Conservation (phyloP, 345 rosid species). For the Viola odorata region DNA sequence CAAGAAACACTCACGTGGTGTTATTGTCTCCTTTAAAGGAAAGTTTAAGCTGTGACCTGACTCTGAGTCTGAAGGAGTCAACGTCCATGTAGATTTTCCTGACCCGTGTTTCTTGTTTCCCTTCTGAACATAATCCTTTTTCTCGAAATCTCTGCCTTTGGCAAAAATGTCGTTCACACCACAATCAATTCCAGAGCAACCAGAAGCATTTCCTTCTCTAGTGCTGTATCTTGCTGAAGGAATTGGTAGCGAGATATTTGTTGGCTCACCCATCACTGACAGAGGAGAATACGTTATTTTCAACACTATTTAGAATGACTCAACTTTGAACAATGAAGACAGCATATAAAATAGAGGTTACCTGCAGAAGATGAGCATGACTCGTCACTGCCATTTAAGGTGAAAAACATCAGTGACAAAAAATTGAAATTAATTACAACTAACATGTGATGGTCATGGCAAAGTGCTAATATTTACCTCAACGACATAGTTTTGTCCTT, state of each 20-base stretch:
- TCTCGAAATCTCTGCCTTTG: conserved; percentile 21
- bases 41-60: conserved; percentile 20
- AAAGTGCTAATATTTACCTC: conserved; percentile 40
- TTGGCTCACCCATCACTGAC: conserved; percentile 42
- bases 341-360: conserved; percentile 17
- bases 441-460: conserved; percentile 1
- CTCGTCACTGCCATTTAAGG: conserved; percentile 60
- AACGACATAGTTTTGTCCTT: conserved; percentile 43
- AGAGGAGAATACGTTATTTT: conserved; percentile 4
- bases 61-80: conserved; percentile 28
- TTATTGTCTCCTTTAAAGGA: conserved; percentile 24
- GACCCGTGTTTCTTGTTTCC: conserved; percentile 21
- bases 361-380: conserved; percentile 90
- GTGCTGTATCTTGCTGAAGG: conserved; percentile 26
- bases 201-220: conserved; percentile 22
- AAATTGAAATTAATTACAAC: not conserved
- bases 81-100: conserved; percentile 18
- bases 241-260: conserved; percentile 22
- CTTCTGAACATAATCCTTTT: conserved; percentile 16
- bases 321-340: too few species aligned
- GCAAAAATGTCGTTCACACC: conserved; percentile 16
- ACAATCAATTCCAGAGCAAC: conserved; percentile 19
- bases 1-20: conserved; percentile 20
- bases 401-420: conserved; percentile 17
- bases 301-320: too few species aligned